phyloP scores from a whole-genome alignment of 2,329 filamentous ascomycete genomes.

The Talaromyces marneffei region DNA sequence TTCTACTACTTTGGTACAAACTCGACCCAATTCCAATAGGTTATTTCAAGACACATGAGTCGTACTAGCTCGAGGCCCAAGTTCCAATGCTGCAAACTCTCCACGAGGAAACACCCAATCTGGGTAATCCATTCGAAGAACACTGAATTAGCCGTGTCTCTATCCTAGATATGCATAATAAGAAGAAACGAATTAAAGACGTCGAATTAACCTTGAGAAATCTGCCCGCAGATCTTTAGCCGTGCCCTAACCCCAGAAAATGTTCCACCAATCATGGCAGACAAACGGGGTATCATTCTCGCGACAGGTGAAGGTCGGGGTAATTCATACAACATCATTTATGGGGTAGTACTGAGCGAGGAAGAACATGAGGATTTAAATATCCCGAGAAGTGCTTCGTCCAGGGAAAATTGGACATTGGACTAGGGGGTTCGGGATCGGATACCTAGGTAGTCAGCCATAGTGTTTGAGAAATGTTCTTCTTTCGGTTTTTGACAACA shows the following conservation, averaged over 20 bases:
- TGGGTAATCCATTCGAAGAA: neutral
- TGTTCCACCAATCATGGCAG: constrained; percentile 14
- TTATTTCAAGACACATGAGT: neutral
- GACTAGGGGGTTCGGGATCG: neutral
- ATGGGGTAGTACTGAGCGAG: neutral
- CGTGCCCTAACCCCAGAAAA: neutral
- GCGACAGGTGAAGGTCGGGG: neutral
- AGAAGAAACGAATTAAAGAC: neutral
- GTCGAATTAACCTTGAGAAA: neutral
- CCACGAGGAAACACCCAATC: neutral
- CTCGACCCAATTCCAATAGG: neutral
- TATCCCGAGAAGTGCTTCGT: neutral
- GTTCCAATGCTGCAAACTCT: neutral
- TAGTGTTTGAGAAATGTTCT: constrained; percentile 1
- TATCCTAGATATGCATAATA: neutral
- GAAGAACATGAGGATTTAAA: neutral
- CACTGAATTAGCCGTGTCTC: neutral
- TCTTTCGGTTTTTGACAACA: neutral
- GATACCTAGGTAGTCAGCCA: neutral
- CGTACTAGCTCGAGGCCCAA: neutral
- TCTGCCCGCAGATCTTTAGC: neutral
- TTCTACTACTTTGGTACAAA: neutral
- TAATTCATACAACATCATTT: neutral
- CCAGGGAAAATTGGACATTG: neutral
- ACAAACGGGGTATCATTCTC: neutral